phyloP scores from a whole-genome alignment of 2,329 filamentous ascomycete species.

The Pochonia chlamydosporia region DNA sequence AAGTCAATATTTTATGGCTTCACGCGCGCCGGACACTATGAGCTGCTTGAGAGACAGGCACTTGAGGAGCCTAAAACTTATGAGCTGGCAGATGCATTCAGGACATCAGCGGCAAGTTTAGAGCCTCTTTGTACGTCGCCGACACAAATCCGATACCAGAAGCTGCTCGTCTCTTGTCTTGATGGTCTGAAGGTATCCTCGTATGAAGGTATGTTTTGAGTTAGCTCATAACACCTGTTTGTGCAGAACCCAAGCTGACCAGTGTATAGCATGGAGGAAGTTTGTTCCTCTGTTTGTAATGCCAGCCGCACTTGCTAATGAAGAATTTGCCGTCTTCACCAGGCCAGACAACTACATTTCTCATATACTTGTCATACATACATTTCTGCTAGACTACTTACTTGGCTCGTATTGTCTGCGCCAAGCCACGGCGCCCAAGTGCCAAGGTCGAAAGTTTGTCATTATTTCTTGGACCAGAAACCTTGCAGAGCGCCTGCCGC shows the following conservation, averaged over 20 bases:
- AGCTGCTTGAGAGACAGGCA: slow-evolving; percentile 12
- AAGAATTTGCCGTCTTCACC: no score
- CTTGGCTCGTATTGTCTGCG: neutral
- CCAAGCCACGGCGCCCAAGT: neutral
- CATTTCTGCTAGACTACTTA: no score
- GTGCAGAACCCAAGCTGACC: neutral
- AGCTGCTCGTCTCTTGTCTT: slow-evolving; percentile 12
- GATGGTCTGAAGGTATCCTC: slow-evolving; percentile 11
- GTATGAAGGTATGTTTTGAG: slow-evolving; percentile 12
- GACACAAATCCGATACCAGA: slow-evolving; percentile 16
- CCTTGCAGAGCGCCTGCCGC: neutral
- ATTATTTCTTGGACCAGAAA: neutral
- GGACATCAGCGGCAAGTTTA: slow-evolving; percentile 12
- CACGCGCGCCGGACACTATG: slow-evolving; percentile 20
- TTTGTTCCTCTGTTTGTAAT: neutral
- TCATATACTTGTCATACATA: no score
- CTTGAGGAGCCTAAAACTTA: slow-evolving; percentile 17
- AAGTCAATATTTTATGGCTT: slow-evolving; percentile 17
- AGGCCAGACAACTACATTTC: no score
- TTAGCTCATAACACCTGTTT: neutral
- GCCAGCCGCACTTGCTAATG: neutral
- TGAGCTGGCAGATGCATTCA: slow-evolving; percentile 14
- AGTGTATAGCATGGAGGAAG: neutral
- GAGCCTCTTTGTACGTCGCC: slow-evolving; percentile 13
- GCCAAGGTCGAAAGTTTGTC: neutral